phyloP scores from a whole-genome alignment of 441 rosid species.

The Bruguiera hainesii region DNA sequence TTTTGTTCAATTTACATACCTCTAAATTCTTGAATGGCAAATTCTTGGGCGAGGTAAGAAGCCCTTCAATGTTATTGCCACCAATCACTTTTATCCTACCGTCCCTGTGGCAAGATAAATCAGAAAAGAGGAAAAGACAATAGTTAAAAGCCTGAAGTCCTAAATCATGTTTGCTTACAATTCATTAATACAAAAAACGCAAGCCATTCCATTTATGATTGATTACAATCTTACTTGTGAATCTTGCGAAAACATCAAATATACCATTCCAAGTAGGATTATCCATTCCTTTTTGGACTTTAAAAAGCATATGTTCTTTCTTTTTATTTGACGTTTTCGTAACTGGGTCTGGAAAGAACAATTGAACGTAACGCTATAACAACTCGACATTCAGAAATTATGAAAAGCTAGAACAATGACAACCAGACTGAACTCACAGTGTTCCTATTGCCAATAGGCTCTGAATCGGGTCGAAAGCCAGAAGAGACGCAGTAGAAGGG shows the following conservation, averaged over 20 bases:
- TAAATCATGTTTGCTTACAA: not conserved
- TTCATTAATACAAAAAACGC: not conserved
- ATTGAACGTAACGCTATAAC: not conserved
- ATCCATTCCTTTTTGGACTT: too few species aligned
- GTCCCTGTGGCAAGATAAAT: slow-evolving; percentile 34
- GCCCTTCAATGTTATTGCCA: slow-evolving; percentile 58
- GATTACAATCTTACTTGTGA: too few species aligned
- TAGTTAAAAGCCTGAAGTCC: not conserved
- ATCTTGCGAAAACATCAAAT: not conserved
- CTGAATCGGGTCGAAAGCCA: slow-evolving; percentile 58
- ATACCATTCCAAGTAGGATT: too few species aligned
- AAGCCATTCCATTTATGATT: too few species aligned
- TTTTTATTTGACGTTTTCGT: too few species aligned
- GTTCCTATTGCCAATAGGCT: slow-evolving; percentile 56
- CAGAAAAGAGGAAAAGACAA: not conserved
- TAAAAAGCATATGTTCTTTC: too few species aligned
- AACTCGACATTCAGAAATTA: not conserved
- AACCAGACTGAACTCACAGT: slow-evolving; percentile 34
- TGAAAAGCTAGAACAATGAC: not conserved
- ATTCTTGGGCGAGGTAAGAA: slow-evolving; percentile 47
- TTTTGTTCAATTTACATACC: slow-evolving; percentile 24
- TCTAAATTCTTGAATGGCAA: slow-evolving; percentile 51
- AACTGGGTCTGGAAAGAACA: not conserved
- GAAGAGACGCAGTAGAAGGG: slow-evolving; percentile 55
- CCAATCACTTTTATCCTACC: slow-evolving; percentile 67